Conservation (phyloP, 129 eudicot species). For the Flaveria bidentis region DNA sequence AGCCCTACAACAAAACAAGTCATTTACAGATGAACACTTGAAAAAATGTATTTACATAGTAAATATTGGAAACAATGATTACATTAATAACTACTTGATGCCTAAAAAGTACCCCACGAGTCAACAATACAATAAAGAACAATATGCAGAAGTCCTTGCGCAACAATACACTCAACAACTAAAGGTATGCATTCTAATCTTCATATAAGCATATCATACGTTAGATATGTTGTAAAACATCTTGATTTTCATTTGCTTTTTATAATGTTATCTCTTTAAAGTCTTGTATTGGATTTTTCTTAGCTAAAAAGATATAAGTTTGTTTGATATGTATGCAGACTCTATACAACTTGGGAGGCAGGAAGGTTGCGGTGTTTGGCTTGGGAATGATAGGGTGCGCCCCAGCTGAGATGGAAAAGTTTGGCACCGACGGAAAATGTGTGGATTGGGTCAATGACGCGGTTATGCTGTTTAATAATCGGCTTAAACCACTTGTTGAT, state of each 20-base stretch:
- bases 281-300: not conserved
- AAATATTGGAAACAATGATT: conserved; percentile 59
- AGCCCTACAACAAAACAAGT: conserved; percentile 22
- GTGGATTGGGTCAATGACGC: conserved; percentile 35
- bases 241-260: not conserved
- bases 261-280: not conserved
- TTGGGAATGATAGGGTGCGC: conserved; percentile 43
- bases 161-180: conserved; percentile 39
- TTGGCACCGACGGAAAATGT: conserved; percentile 34
- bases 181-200: conserved; percentile 21
- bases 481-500: conserved; percentile 28
- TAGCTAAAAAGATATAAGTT: not conserved
- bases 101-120: conserved; percentile 36
- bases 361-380: conserved; percentile 45
- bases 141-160: conserved; percentile 43
- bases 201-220: not conserved
- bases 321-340: conserved; percentile 26
- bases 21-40: conserved; percentile 30
- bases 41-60: conserved; percentile 46
- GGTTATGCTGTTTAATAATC: conserved; percentile 27
- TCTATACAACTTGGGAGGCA: conserved; percentile 39
- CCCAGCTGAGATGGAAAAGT: conserved; percentile 29
- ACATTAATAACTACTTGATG: conserved; percentile 49
- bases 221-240: not conserved
- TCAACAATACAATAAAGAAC: conserved; percentile 16